Conservation (phyloP, 1,139 yeast genomes). For the Debaryomyces sp. region DNA sequence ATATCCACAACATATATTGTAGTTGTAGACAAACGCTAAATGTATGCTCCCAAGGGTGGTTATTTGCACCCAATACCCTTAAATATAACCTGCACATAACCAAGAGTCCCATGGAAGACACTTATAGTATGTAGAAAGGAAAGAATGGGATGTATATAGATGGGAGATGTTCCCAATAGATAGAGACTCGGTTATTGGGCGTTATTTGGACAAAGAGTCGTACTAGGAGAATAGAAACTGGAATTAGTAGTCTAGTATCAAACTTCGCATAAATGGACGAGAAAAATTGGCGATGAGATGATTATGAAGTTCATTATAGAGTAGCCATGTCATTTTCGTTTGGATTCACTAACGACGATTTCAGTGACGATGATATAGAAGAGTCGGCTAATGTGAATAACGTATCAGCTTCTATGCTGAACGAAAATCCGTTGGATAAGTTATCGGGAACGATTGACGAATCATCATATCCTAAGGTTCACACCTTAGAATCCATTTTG, state of each 20-base stretch:
- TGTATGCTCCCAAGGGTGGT: not conserved
- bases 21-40: not conserved
- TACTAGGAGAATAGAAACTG: not conserved
- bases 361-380: conserved; percentile 27
- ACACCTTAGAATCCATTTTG: conserved; percentile 36
- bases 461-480: conserved; percentile 34
- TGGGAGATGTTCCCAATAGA: not conserved
- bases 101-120: not conserved
- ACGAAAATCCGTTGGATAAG: conserved; percentile 34
- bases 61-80: not conserved
- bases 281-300: conserved; percentile 5
- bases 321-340: conserved; percentile 52
- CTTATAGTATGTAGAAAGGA: not conserved
- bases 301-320: not conserved
- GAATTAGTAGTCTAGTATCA: not conserved
- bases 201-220: not conserved
- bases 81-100: not conserved
- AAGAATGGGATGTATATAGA: not conserved
- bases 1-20: not conserved
- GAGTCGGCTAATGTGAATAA: not conserved
- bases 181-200: not conserved
- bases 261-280: conserved; percentile 3
- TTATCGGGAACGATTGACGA: conserved; percentile 18
- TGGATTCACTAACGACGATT: conserved; percentile 55
- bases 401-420: not conserved